Evolutionary conservation across 2,329 filamentous ascomycete genomes (phyloP).

Genomic region (Phaeosphaeriaceae sp.): DNA sequence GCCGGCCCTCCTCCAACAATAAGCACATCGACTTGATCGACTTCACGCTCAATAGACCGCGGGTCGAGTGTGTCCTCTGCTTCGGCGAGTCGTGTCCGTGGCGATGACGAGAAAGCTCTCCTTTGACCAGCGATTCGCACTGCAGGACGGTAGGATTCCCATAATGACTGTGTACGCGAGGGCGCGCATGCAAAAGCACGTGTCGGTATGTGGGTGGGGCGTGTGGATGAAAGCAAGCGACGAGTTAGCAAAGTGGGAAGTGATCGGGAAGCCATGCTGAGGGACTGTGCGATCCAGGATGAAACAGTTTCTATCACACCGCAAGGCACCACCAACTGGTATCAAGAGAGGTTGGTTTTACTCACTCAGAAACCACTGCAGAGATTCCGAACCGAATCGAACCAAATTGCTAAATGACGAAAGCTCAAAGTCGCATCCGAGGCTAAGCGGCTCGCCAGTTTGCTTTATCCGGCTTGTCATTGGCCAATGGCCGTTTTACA

Average conservation of each 20-base stretch:
- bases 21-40: constrained; percentile 93
- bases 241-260: constrained; percentile 36
- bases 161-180: constrained; percentile 19
- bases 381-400: not conserved
- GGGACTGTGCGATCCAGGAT: constrained; percentile 1
- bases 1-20: constrained; percentile 97
- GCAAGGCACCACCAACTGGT: not conserved
- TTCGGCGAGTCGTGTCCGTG: constrained; percentile 40
- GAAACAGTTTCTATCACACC: not conserved
- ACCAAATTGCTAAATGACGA: constrained; percentile 23
- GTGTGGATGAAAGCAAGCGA: constrained; percentile 31
- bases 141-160: constrained; percentile 38
- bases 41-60: constrained; percentile 76
- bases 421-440: constrained; percentile 26
- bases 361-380: not conserved
- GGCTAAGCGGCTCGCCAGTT: constrained; percentile 36
- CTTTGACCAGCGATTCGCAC: constrained; percentile 47
- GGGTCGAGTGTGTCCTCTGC: constrained; percentile 53
- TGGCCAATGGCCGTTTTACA: constrained; percentile 14
- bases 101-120: constrained; percentile 44
- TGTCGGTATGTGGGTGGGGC: constrained; percentile 21
- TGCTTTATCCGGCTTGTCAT: constrained; percentile 27
- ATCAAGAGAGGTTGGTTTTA: not conserved
- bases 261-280: constrained; percentile 42
- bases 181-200: constrained; percentile 27